Evolutionary conservation across 139 green algal genomes (phyloP).

Genomic region (Picochlorum sp.): DNA sequence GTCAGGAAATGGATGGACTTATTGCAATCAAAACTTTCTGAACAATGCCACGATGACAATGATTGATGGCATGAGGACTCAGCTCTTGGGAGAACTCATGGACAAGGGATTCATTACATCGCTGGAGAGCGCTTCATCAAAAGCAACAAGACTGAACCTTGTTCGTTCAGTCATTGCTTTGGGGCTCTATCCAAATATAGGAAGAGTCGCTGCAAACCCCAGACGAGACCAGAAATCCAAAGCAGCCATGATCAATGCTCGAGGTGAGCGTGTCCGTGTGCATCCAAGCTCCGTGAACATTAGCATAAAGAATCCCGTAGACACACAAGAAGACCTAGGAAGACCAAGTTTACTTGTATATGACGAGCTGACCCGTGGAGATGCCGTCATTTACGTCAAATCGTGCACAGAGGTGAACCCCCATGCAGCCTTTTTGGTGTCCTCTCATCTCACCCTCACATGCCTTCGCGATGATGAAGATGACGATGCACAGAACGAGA

Average conservation of each 20-base stretch:
- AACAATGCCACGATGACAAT: constrained; percentile 55
- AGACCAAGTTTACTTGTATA: constrained; percentile 27
- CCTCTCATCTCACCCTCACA: constrained; percentile 12
- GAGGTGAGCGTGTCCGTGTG: constrained; percentile 34
- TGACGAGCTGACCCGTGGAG: constrained; percentile 47
- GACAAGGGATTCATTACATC: constrained; percentile 28
- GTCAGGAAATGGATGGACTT: constrained; percentile 27
- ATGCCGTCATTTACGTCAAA: constrained; percentile 38
- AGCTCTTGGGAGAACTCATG: constrained; percentile 56
- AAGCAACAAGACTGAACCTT: constrained; percentile 21
- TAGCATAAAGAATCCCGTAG: not conserved
- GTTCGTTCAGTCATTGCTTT: constrained; percentile 40
- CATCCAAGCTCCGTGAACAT: constrained; percentile 29
- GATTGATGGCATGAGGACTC: constrained; percentile 57
- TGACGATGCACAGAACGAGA: not conserved
- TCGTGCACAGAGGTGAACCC: constrained; percentile 32
- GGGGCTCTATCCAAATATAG: constrained; percentile 43
- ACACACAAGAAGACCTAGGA: not conserved
- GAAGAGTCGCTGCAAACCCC: constrained; percentile 13
- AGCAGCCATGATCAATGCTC: constrained; percentile 30
- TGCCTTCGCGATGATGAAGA: constrained; percentile 10
- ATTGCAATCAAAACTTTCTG: constrained; percentile 42
- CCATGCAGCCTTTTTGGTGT: constrained; percentile 37
- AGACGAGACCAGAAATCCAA: not conserved
- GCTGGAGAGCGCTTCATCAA: constrained; percentile 19